Evolutionary conservation across 2,329 filamentous ascomycete species (phyloP), one percentile per base, ranked within the genome.

Genomic region (Chaetomium sp.): DNA sequence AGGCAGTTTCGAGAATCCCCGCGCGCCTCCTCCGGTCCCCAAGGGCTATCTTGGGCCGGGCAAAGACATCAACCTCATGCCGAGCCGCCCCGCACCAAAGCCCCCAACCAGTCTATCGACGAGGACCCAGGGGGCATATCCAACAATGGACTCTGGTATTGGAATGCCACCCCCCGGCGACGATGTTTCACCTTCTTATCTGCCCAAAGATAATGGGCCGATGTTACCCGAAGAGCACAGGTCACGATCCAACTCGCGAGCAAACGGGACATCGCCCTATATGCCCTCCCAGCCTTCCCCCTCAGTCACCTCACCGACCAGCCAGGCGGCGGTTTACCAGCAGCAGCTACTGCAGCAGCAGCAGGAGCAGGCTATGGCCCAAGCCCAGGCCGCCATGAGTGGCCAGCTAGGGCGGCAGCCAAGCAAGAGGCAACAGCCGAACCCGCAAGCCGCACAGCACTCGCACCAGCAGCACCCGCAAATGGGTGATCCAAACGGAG

Each of bases 1-100:
- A 79, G 88, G 89, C 69, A 97, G 90, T 76, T 99, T 97, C 72
- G 94, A 97, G 74, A 97, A 99, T 68, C 94, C 94, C 49, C 84
- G 94, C 67, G 89, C 92, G 14, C 89, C 94, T 41, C 94, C 94
- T 61, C 94, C 92, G 9, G 88, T 96, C 58, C 91, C 92, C 69
- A 80, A 67, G 70, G 77, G 76, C 49, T 74, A 72, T 73, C 71
- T 56, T 45, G 69, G 74, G 36, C 73, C 75, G 43, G 68, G 72
- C 54, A 80, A 81, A 68, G 81, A 83, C 61, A 69, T 79, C 59
- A 79, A 80, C 59, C 75, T 91, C 65, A 79, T 95, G 67, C 91
- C 94, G 49, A 88, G 84, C 66, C 84, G 94, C 58, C 88, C 90
- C 53, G 91, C 92, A 46, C 94, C 91, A 51, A 89, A 88, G 71